A percentile compares a stretch with the other conserved stretches of the same genome.
These are phyloP conservation scores for Astraeus odoratus DNA, from an alignment of 768 basidiomycete genomes.

Conservation along the genomic window DNA sequence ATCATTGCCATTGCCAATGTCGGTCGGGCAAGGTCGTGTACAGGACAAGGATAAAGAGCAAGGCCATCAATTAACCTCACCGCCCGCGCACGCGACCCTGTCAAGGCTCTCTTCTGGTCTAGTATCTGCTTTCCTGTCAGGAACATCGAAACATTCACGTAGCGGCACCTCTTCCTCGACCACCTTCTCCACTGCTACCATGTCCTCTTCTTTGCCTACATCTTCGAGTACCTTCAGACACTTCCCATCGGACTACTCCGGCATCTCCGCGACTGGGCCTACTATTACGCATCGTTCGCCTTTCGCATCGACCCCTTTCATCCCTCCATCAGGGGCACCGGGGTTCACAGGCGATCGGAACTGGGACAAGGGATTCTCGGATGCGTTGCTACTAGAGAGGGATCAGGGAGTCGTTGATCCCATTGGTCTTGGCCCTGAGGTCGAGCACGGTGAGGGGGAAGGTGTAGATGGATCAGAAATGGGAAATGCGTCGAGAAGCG, in stretches of 20 bases:
- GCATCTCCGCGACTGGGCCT: conserved; percentile 10
- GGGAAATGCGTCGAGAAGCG: not conserved
- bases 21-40: not conserved
- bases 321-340: conserved; percentile 61
- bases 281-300: conserved; percentile 42
- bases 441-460: conserved; percentile 17
- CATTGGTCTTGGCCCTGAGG: conserved; percentile 37
- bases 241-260: conserved; percentile 8
- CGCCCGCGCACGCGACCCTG: conserved; percentile 32
- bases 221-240: conserved; percentile 5
- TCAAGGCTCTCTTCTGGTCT: conserved; percentile 42
- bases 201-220: conserved; percentile 21
- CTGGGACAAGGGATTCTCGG: conserved; percentile 65
- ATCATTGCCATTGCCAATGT: conserved; percentile 3
- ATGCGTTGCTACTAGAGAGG: conserved; percentile 37
- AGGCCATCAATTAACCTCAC: not conserved
- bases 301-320: conserved; percentile 39
- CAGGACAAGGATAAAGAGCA: not conserved
- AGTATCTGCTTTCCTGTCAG: conserved; percentile 36
- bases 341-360: conserved; percentile 61
- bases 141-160: not conserved
- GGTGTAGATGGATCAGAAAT: not conserved
- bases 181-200: not conserved
- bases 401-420: conserved; percentile 34
- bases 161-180: not conserved